Percentiles rank a stretch among this genome's conserved stretches.
Evolutionary conservation across 2,329 filamentous ascomycete genomes (phyloP).

Genomic region (Lachnellula hyalina): DNA sequence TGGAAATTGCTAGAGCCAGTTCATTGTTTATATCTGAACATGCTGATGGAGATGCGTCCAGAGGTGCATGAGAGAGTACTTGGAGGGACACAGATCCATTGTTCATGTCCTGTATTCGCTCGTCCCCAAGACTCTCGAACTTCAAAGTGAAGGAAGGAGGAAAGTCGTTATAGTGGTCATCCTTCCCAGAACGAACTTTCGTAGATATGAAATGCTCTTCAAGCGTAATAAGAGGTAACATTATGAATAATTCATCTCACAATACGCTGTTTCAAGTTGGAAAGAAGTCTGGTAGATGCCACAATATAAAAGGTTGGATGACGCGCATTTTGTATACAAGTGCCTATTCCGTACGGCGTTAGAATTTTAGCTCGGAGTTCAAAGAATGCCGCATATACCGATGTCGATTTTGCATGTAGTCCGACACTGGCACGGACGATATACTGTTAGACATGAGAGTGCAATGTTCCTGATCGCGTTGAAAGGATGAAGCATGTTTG

Average conservation of each 20-base stretch:
- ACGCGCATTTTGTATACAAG: too few relatives aligned
- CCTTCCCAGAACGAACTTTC: constrained; percentile 8
- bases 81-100: constrained; percentile 23
- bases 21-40: constrained; percentile 31
- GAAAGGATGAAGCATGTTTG: too few relatives aligned
- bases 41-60: constrained; percentile 9
- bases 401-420: too few relatives aligned
- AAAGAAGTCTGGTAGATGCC: too few relatives aligned
- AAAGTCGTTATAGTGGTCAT: constrained; percentile 24
- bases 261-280: too few relatives aligned
- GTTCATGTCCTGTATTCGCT: constrained; percentile 27
- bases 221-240: constrained; percentile 34
- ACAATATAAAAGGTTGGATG: too few relatives aligned
- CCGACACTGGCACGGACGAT: too few relatives aligned
- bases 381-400: too few relatives aligned
- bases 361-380: too few relatives aligned
- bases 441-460: too few relatives aligned
- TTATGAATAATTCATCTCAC: not conserved
- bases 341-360: too few relatives aligned
- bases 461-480: too few relatives aligned
- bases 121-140: constrained; percentile 15
- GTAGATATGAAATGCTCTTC: constrained; percentile 35
- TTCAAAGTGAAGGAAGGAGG: constrained; percentile 7
- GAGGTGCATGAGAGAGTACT: constrained; percentile 30
- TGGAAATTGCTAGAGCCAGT: constrained; percentile 28